Conservation (phyloP, 78 protist species). For the Cyanophora paradoxa region DNA sequence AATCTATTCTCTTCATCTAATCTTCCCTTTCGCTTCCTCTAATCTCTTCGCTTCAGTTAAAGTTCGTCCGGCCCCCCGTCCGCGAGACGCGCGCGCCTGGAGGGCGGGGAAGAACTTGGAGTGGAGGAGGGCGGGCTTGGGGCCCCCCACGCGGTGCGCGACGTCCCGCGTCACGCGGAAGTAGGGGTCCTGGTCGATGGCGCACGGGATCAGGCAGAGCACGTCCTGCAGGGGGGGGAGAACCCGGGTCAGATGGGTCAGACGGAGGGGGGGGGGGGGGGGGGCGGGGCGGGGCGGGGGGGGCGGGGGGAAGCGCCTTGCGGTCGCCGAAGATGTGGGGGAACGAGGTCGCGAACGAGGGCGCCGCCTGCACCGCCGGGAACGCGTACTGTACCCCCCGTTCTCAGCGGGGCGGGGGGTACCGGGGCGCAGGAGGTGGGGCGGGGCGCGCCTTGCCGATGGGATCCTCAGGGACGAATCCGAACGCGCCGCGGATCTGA, state of each 20-base stretch:
- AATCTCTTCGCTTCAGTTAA: too few species aligned
- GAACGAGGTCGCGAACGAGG: conserved; percentile 86
- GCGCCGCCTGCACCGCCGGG: conserved; percentile 76
- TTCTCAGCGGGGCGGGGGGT: too few species aligned
- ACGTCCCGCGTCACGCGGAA: conserved; percentile 97
- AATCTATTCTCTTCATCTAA: too few species aligned
- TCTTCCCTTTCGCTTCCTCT: too few species aligned
- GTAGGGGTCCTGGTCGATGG: conserved; percentile 99
- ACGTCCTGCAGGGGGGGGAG: conserved; percentile 9
- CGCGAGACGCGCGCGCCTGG: too few species aligned
- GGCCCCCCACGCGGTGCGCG: conserved; percentile 81
- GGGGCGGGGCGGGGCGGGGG: background rate
- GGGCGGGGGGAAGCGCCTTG: background rate
- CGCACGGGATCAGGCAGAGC: conserved; percentile 97
- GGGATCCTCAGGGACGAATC: too few species aligned
- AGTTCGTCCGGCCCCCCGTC: too few species aligned
- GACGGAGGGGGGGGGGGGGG: background rate
- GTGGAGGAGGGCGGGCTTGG: conserved; percentile 91
- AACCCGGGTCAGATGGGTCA: background rate
- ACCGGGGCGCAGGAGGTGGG: too few species aligned
- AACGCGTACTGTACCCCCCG: background rate
- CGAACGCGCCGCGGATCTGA: too few species aligned
- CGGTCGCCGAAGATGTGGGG: conserved; percentile 85
- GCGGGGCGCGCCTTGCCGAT: too few species aligned
- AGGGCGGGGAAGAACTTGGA: conserved; percentile 95